Evolutionary conservation across 75 land plant species (phyloP).

Genomic region (Sequoiadendron giganteum): DNA sequence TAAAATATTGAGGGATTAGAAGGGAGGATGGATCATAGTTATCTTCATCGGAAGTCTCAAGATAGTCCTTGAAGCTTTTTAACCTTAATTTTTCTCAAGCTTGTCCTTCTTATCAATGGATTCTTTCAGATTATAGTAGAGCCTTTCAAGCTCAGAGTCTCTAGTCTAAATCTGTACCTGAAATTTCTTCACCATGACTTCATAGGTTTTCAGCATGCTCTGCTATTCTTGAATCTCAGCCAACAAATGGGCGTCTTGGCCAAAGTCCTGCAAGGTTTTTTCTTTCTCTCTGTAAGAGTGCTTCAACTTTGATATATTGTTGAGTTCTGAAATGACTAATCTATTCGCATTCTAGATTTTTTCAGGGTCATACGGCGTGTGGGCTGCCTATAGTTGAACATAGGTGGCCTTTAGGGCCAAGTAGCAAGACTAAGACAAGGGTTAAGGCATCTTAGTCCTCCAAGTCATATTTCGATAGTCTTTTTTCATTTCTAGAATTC

Average conservation of each 20-base stretch:
- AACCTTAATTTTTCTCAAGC: slow-evolving; percentile 67
- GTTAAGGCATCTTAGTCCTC: too few species aligned
- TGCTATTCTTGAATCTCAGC: slow-evolving; percentile 74
- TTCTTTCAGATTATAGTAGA: slow-evolving; percentile 56
- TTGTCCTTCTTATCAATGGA: slow-evolving; percentile 38
- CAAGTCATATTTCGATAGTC: too few species aligned
- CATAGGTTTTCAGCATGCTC: slow-evolving; percentile 63
- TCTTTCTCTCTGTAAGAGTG: slow-evolving; percentile 65
- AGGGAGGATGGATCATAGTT: slow-evolving; percentile 20
- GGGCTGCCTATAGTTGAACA: slow-evolving; percentile 72
- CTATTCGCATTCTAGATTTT: slow-evolving; percentile 80
- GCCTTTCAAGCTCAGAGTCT: slow-evolving; percentile 52
- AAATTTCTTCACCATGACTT: slow-evolving; percentile 73
- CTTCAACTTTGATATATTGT: slow-evolving; percentile 72
- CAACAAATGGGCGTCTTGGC: slow-evolving; percentile 56
- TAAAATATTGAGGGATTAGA: slow-evolving; percentile 55
- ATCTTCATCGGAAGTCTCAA: slow-evolving; percentile 25
- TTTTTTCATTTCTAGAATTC: too few species aligned
- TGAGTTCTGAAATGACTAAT: slow-evolving; percentile 71
- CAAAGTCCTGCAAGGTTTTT: slow-evolving; percentile 30
- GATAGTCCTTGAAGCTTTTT: slow-evolving; percentile 46
- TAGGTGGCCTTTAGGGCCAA: slow-evolving; percentile 67
- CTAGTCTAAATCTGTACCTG: slow-evolving; percentile 64
- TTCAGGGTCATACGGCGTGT: slow-evolving; percentile 81
- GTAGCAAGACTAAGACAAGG: too few species aligned